These are phyloP conservation scores for Aquilaria agallochum DNA, from an alignment of 441 rosid species.

Conservation along the genomic window DNA sequence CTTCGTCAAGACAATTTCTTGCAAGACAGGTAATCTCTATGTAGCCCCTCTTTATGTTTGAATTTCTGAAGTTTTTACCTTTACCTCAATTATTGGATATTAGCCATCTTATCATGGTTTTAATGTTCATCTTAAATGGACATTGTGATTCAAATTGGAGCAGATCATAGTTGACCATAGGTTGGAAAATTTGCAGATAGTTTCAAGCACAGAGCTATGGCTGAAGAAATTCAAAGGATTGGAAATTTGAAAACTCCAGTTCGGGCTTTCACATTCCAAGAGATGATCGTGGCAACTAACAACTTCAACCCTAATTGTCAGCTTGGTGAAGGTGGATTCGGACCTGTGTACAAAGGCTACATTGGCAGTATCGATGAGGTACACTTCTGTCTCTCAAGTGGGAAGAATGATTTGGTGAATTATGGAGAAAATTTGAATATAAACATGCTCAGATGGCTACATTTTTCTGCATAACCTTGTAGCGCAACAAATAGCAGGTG, in stretches of 20 bases:
- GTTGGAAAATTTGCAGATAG: conserved; percentile 20
- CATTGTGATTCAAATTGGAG: neutral
- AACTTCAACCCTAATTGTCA: conserved; percentile 39
- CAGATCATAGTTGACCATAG: neutral
- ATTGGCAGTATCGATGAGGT: conserved; percentile 35
- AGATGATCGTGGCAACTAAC: conserved; percentile 37
- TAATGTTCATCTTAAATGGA: neutral
- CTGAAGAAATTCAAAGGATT: conserved; percentile 34
- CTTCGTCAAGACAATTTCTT: conserved; percentile 19
- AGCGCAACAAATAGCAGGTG: too few species aligned
- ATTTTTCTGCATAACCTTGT: too few species aligned
- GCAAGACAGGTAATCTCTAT: conserved; percentile 16
- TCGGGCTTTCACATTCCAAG: conserved; percentile 33
- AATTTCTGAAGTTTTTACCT: too few species aligned
- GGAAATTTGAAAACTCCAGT: conserved; percentile 26
- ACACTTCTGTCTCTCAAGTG: conserved; percentile 4
- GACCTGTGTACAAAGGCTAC: conserved; percentile 49
- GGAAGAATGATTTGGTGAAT: too few species aligned
- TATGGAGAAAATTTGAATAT: too few species aligned
- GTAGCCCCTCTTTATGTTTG: too few species aligned
- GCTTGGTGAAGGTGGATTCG: conserved; percentile 55
- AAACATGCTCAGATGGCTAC: too few species aligned
- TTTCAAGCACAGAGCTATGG: conserved; percentile 32
- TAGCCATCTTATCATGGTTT: too few species aligned
- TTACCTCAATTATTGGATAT: too few species aligned